phyloP scores from a whole-genome alignment of 106 monocot species.

The Phalaenopsis equestris region DNA sequence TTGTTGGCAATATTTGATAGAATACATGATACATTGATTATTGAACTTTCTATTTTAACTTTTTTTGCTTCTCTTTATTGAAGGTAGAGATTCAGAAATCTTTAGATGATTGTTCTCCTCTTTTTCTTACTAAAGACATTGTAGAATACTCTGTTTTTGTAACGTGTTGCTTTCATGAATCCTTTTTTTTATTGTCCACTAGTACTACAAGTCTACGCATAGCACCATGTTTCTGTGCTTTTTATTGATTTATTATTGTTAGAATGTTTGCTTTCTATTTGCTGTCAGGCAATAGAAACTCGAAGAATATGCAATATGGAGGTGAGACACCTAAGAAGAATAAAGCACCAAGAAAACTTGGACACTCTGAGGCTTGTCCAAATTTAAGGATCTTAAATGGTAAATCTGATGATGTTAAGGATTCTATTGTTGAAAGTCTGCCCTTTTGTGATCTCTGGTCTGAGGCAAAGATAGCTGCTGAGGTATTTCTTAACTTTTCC shows the following conservation, averaged over 20 bases:
- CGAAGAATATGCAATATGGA: constrained; percentile 10
- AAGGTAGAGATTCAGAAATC: too few relatives aligned
- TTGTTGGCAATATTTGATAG: too few relatives aligned
- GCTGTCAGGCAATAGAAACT: constrained; percentile 17
- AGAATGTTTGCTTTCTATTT: background rate
- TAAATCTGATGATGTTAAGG: constrained; percentile 11
- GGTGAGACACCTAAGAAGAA: constrained; percentile 10
- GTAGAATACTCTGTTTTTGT: background rate
- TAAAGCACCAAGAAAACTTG: background rate
- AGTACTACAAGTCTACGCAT: background rate
- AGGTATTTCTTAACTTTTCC: constrained; percentile 18
- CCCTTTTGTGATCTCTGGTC: constrained; percentile 26
- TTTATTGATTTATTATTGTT: background rate
- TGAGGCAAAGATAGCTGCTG: constrained; percentile 50
- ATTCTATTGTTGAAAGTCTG: constrained; percentile 9
- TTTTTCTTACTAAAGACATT: background rate
- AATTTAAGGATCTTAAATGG: constrained; percentile 13
- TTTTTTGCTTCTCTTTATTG: too few relatives aligned
- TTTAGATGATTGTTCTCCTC: background rate
- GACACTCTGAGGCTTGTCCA: background rate
- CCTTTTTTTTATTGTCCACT: background rate
- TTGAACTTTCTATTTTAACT: too few relatives aligned
- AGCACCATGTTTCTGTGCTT: background rate
- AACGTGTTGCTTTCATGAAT: background rate
- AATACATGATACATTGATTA: too few relatives aligned